Percentiles rank a stretch among this genome's conserved stretches.
phyloP scores from a whole-genome alignment of 306 rosid species.

The Glycyrrhiza uralensis region DNA sequence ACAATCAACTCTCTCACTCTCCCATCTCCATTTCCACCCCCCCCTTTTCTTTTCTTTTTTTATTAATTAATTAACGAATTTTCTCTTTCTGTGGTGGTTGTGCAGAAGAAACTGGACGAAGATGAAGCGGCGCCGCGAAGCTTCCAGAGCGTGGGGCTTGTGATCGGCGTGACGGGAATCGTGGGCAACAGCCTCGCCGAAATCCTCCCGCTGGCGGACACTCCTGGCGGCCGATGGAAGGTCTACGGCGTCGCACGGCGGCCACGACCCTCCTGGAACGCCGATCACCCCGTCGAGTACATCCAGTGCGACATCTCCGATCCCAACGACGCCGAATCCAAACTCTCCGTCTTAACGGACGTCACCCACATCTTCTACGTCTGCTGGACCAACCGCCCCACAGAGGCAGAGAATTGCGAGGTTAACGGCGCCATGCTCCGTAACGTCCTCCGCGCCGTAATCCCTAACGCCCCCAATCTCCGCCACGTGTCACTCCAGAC shows the following conservation, averaged over 20 bases:
- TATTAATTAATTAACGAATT: background rate
- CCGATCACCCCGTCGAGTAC: constrained; percentile 60
- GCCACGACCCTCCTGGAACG: constrained; percentile 66
- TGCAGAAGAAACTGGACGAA: constrained; percentile 57
- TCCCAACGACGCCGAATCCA: constrained; percentile 41
- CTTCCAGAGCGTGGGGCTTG: constrained; percentile 47
- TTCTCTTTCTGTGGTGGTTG: background rate
- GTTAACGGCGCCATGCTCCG: constrained; percentile 57
- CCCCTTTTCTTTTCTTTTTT: background rate
- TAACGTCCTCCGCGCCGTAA: constrained; percentile 49
- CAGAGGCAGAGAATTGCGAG: constrained; percentile 52
- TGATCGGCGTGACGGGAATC: constrained; percentile 71
- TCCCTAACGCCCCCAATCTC: constrained; percentile 63
- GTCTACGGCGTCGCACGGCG: constrained; percentile 81
- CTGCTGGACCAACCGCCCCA: constrained; percentile 46
- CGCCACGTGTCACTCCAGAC: constrained; percentile 72
- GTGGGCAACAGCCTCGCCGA: constrained; percentile 85
- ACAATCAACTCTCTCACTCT: background rate
- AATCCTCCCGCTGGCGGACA: constrained; percentile 65
- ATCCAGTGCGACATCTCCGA: constrained; percentile 72
- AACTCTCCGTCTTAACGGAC: constrained; percentile 58
- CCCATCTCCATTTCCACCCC: background rate
- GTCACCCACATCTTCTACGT: constrained; percentile 74
- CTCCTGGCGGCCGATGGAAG: constrained; percentile 86
- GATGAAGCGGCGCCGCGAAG: constrained; percentile 41